Percentiles rank a stretch among this genome's conserved stretches.
Evolutionary conservation across 805 yeast species (phyloP).

Genomic region (Barnettozyma californica): DNA sequence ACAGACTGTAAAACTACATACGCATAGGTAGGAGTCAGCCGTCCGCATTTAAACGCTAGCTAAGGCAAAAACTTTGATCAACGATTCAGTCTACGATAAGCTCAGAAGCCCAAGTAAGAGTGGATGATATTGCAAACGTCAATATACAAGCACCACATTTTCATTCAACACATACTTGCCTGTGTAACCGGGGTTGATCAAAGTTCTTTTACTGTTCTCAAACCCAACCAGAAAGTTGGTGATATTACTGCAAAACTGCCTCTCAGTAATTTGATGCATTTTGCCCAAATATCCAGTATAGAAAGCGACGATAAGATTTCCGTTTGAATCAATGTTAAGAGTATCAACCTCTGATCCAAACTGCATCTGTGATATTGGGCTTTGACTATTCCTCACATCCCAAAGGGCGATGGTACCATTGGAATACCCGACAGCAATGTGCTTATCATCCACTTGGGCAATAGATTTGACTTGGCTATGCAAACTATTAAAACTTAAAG

Average conservation of each 20-base stretch:
- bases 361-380: conserved; percentile 5
- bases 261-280: background rate
- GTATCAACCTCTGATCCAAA: conserved; percentile 11
- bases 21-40: no score
- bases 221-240: background rate
- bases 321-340: background rate
- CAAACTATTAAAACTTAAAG: conserved; percentile 22
- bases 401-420: conserved; percentile 34
- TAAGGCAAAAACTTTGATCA: no score
- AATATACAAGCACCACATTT: no score
- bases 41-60: no score
- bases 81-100: no score
- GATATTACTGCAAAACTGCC: background rate
- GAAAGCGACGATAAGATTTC: background rate
- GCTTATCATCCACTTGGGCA: background rate
- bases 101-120: no score
- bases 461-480: conserved; percentile 15
- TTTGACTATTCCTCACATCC: conserved; percentile 30
- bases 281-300: background rate
- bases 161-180: no score
- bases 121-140: no score
- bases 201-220: background rate
- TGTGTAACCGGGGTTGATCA: background rate
- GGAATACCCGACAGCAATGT: conserved; percentile 31
- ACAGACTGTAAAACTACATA: no score